A percentile compares a stretch with the other conserved stretches of the same genome.
Conservation (phyloP, 1,139 yeast genomes). For the Pichia sp. region DNA sequence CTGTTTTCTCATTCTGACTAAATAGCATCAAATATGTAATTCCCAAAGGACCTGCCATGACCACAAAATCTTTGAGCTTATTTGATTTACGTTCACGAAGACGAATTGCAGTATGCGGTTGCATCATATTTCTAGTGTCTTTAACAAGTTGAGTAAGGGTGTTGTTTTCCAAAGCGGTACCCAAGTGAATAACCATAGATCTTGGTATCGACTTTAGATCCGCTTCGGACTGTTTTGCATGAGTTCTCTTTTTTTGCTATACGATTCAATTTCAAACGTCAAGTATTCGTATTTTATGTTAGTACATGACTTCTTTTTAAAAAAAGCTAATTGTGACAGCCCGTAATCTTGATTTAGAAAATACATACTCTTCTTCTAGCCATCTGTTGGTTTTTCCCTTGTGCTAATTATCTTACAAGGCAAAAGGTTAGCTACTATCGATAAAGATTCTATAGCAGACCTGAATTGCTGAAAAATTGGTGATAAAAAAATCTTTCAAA, state of each 20-base stretch:
- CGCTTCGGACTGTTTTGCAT: constrained; percentile 60
- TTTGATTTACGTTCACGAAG: constrained; percentile 83
- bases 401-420: too few species aligned
- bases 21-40: constrained; percentile 85
- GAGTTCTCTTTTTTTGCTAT: constrained; percentile 75
- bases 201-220: constrained; percentile 74
- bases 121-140: constrained; percentile 88
- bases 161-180: constrained; percentile 73
- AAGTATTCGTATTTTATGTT: not conserved
- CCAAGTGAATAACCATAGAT: constrained; percentile 89
- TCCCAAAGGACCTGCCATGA: constrained; percentile 96
- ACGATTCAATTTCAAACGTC: not conserved
- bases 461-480: not conserved
- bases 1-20: constrained; percentile 73
- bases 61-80: constrained; percentile 82
- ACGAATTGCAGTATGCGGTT: constrained; percentile 92
- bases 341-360: not conserved
- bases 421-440: too few species aligned
- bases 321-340: too few species aligned
- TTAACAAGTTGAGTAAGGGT: constrained; percentile 77
- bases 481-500: not conserved
- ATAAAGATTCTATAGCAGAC: not conserved
- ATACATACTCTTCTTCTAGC: constrained; percentile 44
- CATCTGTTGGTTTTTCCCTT: constrained; percentile 29
- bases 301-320: not conserved